These are phyloP conservation scores for Penicillium lagena DNA, from an alignment of 495 filamentous ascomycete genomes.

Conservation along the genomic window DNA sequence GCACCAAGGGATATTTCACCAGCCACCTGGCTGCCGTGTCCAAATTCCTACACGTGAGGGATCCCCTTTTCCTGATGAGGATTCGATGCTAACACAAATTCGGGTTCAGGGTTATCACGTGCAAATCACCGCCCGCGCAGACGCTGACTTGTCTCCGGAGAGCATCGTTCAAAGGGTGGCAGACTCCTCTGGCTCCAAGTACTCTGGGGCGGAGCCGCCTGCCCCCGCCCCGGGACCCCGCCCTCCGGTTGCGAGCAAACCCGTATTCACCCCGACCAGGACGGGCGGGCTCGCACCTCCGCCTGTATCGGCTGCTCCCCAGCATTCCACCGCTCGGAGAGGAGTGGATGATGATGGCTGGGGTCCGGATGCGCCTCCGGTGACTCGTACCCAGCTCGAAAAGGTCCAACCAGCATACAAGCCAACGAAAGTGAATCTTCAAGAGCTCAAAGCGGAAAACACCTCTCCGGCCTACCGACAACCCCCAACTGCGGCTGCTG, in stretches of 20 bases:
- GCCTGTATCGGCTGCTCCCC: conserved; percentile 52
- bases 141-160: conserved; percentile 79
- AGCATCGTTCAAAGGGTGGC: conserved; percentile 89
- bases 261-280: conserved; percentile 78
- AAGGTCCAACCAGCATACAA: conserved; percentile 90
- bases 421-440: conserved; percentile 89
- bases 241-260: conserved; percentile 74
- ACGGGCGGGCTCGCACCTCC: conserved; percentile 55
- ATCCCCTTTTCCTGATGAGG: background rate
- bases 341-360: conserved; percentile 73
- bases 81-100: conserved; percentile 9
- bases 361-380: conserved; percentile 88
- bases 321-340: conserved; percentile 30
- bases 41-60: conserved; percentile 74
- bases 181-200: conserved; percentile 93
- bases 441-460: conserved; percentile 62
- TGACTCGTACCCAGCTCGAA: conserved; percentile 81
- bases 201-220: conserved; percentile 57
- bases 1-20: conserved; percentile 96
- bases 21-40: conserved; percentile 84
- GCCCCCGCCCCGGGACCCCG: conserved; percentile 45
- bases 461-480: conserved; percentile 47
- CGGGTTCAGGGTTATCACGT: conserved; percentile 78
- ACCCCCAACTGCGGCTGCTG: conserved; percentile 25
- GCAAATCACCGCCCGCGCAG: conserved; percentile 89